Evolutionary conservation across 352 stramenopile genomes (phyloP).

Genomic region (Pythium scleroteichum): DNA sequence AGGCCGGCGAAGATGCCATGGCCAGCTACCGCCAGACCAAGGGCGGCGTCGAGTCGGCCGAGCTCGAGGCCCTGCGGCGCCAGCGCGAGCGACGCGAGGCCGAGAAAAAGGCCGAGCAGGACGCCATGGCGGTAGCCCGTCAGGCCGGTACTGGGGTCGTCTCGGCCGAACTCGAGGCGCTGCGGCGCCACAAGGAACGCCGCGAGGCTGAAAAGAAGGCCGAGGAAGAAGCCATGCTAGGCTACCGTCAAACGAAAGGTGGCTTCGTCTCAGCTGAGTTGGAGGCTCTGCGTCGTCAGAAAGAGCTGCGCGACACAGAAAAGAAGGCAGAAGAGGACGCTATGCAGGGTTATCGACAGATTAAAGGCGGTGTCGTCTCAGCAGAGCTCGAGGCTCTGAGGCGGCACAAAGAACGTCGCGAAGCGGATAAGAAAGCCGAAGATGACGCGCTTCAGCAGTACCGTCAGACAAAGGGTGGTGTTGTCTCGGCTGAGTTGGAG

Average conservation of each 20-base stretch:
- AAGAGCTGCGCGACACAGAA: conserved; percentile 40
- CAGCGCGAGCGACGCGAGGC: conserved; percentile 40
- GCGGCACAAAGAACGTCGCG: conserved; percentile 35
- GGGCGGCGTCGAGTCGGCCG: conserved; percentile 18
- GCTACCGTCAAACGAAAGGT: conserved; percentile 16
- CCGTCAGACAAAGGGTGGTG: neutral
- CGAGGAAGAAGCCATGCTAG: conserved; percentile 39
- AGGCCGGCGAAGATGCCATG: conserved; percentile 42
- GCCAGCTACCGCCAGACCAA: conserved; percentile 17
- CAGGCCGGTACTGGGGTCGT: neutral
- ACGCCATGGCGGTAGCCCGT: conserved; percentile 29
- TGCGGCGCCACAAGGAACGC: conserved; percentile 39
- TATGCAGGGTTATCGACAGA: conserved; percentile 25
- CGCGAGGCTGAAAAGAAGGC: conserved; percentile 43
- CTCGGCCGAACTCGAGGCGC: conserved; percentile 31
- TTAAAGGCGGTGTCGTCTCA: conserved; percentile 24
- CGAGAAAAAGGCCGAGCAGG: conserved; percentile 43
- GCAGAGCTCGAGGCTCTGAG: conserved; percentile 29
- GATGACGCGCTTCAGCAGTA: conserved; percentile 37
- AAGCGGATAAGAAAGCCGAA: conserved; percentile 41
- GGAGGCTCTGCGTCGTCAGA: conserved; percentile 31
- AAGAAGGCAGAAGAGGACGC: conserved; percentile 45
- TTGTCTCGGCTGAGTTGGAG: conserved; percentile 21
- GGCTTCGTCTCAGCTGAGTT: conserved; percentile 29
- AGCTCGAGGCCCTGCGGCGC: conserved; percentile 31